These are phyloP conservation scores for Monosporascus sp. DNA, from an alignment of 2,329 filamentous ascomycete species.

Conservation along the genomic window DNA sequence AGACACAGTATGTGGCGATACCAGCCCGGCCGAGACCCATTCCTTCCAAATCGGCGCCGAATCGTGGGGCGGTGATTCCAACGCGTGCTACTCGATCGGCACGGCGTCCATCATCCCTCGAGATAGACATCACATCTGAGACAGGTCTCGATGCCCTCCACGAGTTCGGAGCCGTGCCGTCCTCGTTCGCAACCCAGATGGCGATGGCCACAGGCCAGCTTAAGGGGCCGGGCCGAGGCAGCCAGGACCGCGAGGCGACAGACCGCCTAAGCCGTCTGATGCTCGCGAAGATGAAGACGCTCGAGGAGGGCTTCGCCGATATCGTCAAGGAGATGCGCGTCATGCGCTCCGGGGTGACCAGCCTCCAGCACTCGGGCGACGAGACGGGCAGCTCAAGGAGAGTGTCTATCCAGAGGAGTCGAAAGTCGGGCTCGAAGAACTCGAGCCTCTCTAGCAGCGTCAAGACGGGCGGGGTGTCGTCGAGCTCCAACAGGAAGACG, in stretches of 20 bases:
- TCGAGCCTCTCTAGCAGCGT: neutral
- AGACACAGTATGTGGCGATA: slow-evolving; percentile 36
- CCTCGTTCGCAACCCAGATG: slow-evolving; percentile 79
- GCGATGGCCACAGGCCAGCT: slow-evolving; percentile 63
- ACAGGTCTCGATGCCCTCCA: slow-evolving; percentile 56
- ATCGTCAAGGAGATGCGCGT: slow-evolving; percentile 77
- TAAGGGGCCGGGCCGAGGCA: slow-evolving; percentile 34
- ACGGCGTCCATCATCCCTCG: slow-evolving; percentile 55
- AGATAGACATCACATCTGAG: slow-evolving; percentile 71
- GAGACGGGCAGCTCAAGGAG: slow-evolving; percentile 27
- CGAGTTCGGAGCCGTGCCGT: slow-evolving; percentile 59
- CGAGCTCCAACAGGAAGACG: neutral
- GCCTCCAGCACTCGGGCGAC: slow-evolving; percentile 47
- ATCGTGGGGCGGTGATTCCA: slow-evolving; percentile 46
- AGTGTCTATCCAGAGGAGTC: no score
- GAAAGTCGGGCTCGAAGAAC: neutral
- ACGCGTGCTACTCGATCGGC: slow-evolving; percentile 39
- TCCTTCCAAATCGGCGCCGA: slow-evolving; percentile 51
- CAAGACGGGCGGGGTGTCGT: neutral
- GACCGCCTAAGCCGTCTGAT: slow-evolving; percentile 77
- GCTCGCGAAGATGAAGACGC: slow-evolving; percentile 83
- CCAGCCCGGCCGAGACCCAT: slow-evolving; percentile 52
- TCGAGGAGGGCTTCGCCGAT: slow-evolving; percentile 86
- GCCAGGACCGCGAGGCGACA: slow-evolving; percentile 36
- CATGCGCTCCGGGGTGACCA: slow-evolving; percentile 43